Evolutionary conservation across 257 asterid species (phyloP), one percentile per base, ranked within the genome.

Genomic region (Paraleonurus japonicus): DNA sequence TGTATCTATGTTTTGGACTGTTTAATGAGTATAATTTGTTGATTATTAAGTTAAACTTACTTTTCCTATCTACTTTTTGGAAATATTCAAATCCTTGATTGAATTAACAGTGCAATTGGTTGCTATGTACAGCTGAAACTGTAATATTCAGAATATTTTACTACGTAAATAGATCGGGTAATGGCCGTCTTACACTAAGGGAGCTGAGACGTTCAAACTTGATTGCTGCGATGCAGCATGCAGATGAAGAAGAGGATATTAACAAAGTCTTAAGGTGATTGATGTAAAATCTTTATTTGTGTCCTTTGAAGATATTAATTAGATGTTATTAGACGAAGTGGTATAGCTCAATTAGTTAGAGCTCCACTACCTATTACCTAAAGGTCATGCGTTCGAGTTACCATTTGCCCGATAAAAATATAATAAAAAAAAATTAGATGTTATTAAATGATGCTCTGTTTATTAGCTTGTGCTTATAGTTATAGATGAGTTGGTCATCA

Each of bases 221-320:
- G 79, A 81, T 92, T 76, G 79, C 88, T 76, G 96, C 97, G 61
- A 92, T 95, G 99, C 98, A 89, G 84, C 97, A 95, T 82, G 99
- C 95, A 47, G 99, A 95, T 79, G 99, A 95, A 78, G 99, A 95
- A 84, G 99, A 95, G 82, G 99, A 95, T 81, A 92, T 95, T 65
- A 95, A 95, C 88, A 92, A 95, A 88, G 98, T 95, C 67, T 81
- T 95, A 86, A 83, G 99, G 99, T 92, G 84, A 76, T 78, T 51
- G 35, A 39, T 9, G 26, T 17, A 61, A 68, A 62, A 74, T 58
- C 27, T 59, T 37, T 13, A 5, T 55, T 63, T 24, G 6, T 53
- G 12, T 16, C 61, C 64, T 75, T 32, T 54, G 26, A 20, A 53
- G 28, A 53, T 17, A 17, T 53, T 53, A 53, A 19, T 19, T 53